Conservation (phyloP, 768 basidiomycete genomes). For the Suillus subluteus region DNA sequence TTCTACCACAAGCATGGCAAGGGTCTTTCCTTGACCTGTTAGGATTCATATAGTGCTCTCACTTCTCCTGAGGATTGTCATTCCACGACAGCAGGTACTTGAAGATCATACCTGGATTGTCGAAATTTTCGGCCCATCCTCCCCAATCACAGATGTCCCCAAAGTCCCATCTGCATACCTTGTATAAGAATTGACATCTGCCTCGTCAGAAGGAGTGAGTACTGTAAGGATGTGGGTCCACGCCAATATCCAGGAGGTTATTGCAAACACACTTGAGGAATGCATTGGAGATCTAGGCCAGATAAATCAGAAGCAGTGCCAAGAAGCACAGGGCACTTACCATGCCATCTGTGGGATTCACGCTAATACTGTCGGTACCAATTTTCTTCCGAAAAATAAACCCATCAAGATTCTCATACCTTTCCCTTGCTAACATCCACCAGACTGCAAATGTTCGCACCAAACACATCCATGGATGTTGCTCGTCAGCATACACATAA, state of each 20-base stretch:
- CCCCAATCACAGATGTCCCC: conserved; percentile 47
- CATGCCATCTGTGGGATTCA: conserved; percentile 7
- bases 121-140: conserved; percentile 45
- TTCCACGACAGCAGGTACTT: conserved; percentile 47
- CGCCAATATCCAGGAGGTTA: conserved; percentile 42
- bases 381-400: conserved; percentile 9
- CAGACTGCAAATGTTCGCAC: conserved; percentile 38
- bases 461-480: conserved; percentile 36
- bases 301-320: too few relatives aligned
- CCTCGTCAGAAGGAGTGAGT: conserved; percentile 41
- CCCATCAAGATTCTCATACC: conserved; percentile 1
- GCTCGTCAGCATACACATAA: conserved; percentile 26
- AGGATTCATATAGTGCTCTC: conserved; percentile 42
- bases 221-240: conserved; percentile 37
- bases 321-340: neutral
- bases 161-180: conserved; percentile 37
- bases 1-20: conserved; percentile 36
- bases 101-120: conserved; percentile 41
- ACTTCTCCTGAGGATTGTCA: conserved; percentile 34
- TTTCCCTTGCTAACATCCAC: conserved; percentile 15
- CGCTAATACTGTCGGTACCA: neutral
- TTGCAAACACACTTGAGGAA: conserved; percentile 44
- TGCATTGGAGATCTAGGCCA: conserved; percentile 23
- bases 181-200: conserved; percentile 43
- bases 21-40: conserved; percentile 22